Evolutionary conservation across 805 yeast species (phyloP), one percentile per base, ranked within the genome.

Genomic region (Cyberlindnera mississippiensis): DNA sequence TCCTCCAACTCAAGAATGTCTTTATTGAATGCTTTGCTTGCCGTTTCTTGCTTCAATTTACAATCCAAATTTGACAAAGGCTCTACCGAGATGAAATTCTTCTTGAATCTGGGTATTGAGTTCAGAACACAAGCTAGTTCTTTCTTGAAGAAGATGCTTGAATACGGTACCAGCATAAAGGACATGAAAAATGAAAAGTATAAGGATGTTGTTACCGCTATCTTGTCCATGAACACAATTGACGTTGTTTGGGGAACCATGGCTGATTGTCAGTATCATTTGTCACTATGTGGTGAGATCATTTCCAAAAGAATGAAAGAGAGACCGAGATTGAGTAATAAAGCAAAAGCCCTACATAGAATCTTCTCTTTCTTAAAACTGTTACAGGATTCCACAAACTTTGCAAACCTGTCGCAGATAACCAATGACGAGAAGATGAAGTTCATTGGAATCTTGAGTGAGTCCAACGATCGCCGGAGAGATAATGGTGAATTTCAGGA

Each of bases 221-320:
- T 85, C 17, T 70, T 88, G 59, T 81, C 93, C 2, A 85, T 87
- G 95, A 86, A 82, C 36, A 80, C 90, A 6, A 85, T 88, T 38
- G 96, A 88, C 63, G 81, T 86, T 38, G 90, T 86, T 13, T 84
- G 95, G 87, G 96, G 96, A 3, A 80, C 91, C 1, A 85, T 85
- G 90, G 81, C 84, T 41, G 93, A 85, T 51, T 86, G 95, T 55
- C 79, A 78, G 48, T 73, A 80, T 44, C 86, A 86, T 63, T 68
- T 88, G 40, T 75, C 78, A 41, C 78, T 88, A 53, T 85, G 95
- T 64, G 91, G 86, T 47, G 75, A 74, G 42, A 81, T 85, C 42
- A 82, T 88, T 19, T 75, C 77, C 27, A 74, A 78, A 50, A 78
- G 91, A 54, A 80, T 82, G 81, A 67, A 67, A 33, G 72, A 68